Base-by-base conservation (phyloP, 2,329 filamentous ascomycete species). In the Xylariaceae sp. region DNA sequence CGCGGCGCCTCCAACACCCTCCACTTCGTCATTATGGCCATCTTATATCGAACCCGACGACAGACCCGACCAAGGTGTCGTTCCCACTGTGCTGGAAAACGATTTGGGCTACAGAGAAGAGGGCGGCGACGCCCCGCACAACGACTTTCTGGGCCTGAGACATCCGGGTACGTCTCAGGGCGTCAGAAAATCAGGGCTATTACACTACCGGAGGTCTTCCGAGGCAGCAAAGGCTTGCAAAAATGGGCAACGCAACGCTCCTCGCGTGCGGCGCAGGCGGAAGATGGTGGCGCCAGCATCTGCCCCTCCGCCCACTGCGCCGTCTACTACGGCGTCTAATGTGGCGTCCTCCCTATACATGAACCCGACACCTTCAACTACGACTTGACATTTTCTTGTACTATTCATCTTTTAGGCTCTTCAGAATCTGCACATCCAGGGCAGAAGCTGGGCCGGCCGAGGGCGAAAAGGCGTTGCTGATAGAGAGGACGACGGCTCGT, bases 261-360 rank as follows among this genome's bases (percentile, higher is more conserved):
- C 51, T 35, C 47, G 51, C 28, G 50, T 56, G 50, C 47, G 52
- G 13, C 45, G 45, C 28, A 46, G 51, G 19, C 35, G 29, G 15
- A 47, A 41, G 19, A 28, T 35, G n/a, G 39, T 35, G 16, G 15
- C 38, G 28, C n/a, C 33, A 16, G 18, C 33, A 15, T n/a, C 36
- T 7, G 29, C 24, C 24, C 18, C 40, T 14, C 35, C 31, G 11
- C 19, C 40, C 18, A 27, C 42, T 21, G 19, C 40, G 30, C 27
- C 29, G 30, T 16, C 41, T 19, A 19, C 32, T 5, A 30, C 38
- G n/a, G 16, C 17, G 22, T 28, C 26, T 40, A 42, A n/a, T n/a
- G n/a, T n/a, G n/a, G n/a, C n/a, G n/a, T n/a, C n/a, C n/a, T n/a
- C n/a, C n/a, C n/a, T n/a, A n/a, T n/a, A n/a, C n/a, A n/a, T n/a